Evolutionary conservation across 2,329 filamentous ascomycete species (phyloP).

Genomic region (Aureobasidium sp.): DNA sequence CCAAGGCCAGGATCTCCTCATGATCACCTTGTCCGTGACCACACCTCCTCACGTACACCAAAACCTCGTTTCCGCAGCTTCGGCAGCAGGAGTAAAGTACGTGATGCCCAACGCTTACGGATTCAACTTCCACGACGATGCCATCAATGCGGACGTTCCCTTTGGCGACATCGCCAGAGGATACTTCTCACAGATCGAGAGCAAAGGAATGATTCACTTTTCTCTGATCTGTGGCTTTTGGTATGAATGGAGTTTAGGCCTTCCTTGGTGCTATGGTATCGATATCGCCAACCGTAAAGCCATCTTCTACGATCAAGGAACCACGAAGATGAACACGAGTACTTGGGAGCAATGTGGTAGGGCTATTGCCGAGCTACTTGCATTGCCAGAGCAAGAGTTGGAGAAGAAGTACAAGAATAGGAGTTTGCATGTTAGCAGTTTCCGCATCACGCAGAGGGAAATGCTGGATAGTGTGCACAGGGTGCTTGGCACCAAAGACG

Average conservation of each 20-base stretch:
- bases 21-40: slow-evolving; percentile 28
- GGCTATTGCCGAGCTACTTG: slow-evolving; percentile 29
- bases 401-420: slow-evolving; percentile 27
- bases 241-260: slow-evolving; percentile 26
- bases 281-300: slow-evolving; percentile 22
- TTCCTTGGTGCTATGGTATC: slow-evolving; percentile 24
- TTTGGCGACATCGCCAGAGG: slow-evolving; percentile 17
- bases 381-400: slow-evolving; percentile 25
- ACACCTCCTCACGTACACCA: slow-evolving; percentile 21
- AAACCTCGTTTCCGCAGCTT: slow-evolving; percentile 26
- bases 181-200: slow-evolving; percentile 21
- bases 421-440: slow-evolving; percentile 31
- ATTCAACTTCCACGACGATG: slow-evolving; percentile 21
- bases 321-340: slow-evolving; percentile 27
- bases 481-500: slow-evolving; percentile 28
- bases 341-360: slow-evolving; percentile 29
- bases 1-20: slow-evolving; percentile 27
- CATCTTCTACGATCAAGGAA: slow-evolving; percentile 24
- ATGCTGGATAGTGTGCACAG: slow-evolving; percentile 31
- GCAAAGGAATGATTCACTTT: slow-evolving; percentile 18
- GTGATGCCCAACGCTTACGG: slow-evolving; percentile 27
- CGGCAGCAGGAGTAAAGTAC: slow-evolving; percentile 26
- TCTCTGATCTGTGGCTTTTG: slow-evolving; percentile 27
- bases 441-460: slow-evolving; percentile 30
- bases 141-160: slow-evolving; percentile 18